Conservation (phyloP, 208 protist species). For the Trypanosoma scelopori region DNA sequence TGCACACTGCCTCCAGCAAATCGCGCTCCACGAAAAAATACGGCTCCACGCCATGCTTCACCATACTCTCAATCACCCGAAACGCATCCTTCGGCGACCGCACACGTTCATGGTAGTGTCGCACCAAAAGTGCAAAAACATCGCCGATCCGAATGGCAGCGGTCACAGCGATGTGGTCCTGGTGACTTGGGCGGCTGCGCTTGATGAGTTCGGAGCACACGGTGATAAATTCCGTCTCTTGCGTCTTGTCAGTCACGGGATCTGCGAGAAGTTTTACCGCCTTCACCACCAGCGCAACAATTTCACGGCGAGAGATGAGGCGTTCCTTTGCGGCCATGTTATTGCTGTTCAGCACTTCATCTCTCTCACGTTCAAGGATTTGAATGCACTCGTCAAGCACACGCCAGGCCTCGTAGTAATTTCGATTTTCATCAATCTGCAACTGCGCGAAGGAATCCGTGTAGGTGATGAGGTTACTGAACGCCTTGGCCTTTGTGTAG, state of each 20-base stretch:
- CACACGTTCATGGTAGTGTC: conserved; percentile 88
- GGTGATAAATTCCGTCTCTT: conserved; percentile 73
- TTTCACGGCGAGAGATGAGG: conserved; percentile 50
- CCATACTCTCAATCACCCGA: conserved; percentile 91
- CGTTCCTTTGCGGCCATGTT: conserved; percentile 34
- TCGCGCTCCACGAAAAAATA: conserved; percentile 89
- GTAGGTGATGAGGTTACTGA: conserved; percentile 86
- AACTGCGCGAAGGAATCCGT: conserved; percentile 93
- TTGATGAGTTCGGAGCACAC: conserved; percentile 89
- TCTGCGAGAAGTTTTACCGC: conserved; percentile 57
- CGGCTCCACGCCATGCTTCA: conserved; percentile 83
- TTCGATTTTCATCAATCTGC: conserved; percentile 96
- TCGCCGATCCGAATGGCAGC: conserved; percentile 92
- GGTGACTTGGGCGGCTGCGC: conserved; percentile 61
- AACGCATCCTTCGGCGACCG: conserved; percentile 79
- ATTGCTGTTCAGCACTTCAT: conserved; percentile 11
- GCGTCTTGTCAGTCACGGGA: conserved; percentile 40
- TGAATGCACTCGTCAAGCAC: conserved; percentile 84
- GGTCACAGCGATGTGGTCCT: conserved; percentile 67
- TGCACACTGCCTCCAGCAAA: conserved; percentile 87
- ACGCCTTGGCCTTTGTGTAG: conserved; percentile 96
- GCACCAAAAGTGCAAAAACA: conserved; percentile 94
- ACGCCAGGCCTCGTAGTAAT: conserved; percentile 93
- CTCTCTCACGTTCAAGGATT: conserved; percentile 49
- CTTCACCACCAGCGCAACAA: conserved; percentile 58